These are phyloP conservation scores for Plantago coronopus DNA, from an alignment of 305 asterid species.

Conservation along the genomic window DNA sequence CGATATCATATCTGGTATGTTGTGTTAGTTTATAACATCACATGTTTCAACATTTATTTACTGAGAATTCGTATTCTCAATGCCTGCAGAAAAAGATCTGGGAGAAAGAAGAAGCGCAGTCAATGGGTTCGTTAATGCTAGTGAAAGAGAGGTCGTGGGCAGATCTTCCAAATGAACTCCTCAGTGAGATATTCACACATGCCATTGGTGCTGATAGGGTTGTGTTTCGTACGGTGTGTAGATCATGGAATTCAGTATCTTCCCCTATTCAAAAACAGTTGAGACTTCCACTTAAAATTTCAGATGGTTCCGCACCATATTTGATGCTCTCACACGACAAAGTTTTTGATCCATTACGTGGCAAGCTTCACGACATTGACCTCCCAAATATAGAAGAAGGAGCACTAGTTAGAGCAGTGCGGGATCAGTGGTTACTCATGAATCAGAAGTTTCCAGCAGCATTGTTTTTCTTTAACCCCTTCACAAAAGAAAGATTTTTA, in stretches of 20 bases:
- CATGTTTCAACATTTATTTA: not conserved
- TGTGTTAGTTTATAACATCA: not conserved
- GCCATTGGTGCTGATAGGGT: conserved; percentile 4
- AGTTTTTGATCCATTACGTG: not conserved
- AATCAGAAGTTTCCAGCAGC: not conserved
- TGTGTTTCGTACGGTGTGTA: conserved; percentile 5
- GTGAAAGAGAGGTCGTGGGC: not conserved
- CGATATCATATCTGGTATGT: not conserved
- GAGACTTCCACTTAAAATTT: not conserved
- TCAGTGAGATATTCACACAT: not conserved
- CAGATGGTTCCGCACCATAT: conserved; percentile 1
- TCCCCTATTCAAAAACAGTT: not conserved
- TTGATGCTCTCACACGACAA: not conserved
- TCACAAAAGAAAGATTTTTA: not conserved
- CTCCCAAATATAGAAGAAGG: not conserved
- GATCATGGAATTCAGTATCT: conserved; percentile 7
- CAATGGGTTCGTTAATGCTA: not conserved
- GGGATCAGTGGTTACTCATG: conserved; percentile 1
- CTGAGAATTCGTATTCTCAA: no score
- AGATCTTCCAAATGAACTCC: conserved; percentile 5
- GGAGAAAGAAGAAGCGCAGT: not conserved
- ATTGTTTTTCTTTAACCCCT: not conserved
- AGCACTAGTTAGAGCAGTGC: not conserved
- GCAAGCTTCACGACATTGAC: not conserved
- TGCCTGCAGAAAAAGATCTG: not conserved